These are phyloP conservation scores for Draba incana DNA, from an alignment of 345 rosid genomes.

Conservation along the genomic window DNA sequence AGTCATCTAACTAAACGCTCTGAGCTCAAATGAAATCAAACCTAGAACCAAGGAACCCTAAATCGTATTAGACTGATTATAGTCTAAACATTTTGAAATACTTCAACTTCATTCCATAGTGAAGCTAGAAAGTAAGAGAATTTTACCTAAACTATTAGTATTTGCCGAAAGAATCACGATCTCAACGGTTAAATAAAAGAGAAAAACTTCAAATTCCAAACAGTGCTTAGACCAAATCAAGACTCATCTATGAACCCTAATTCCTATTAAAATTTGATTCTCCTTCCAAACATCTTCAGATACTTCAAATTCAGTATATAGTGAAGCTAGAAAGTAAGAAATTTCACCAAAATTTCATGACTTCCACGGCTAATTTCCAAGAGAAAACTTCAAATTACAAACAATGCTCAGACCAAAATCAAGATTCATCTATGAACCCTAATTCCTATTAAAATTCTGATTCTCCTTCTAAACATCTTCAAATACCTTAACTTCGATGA, in stretches of 20 bases:
- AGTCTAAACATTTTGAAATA: not conserved
- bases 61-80: not conserved
- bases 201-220: not conserved
- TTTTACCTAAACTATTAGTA: slow-evolving; percentile 75
- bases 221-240: not conserved
- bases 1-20: too few species aligned
- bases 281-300: too few species aligned
- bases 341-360: not conserved
- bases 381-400: too few species aligned
- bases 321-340: not conserved
- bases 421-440: too few species aligned
- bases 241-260: not conserved
- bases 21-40: not conserved
- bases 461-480: too few species aligned
- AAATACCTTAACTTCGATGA: too few species aligned
- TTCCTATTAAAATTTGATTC: not conserved
- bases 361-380: too few species aligned
- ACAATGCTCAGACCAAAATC: too few species aligned
- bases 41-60: not conserved
- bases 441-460: too few species aligned
- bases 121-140: slow-evolving; percentile 15
- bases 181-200: not conserved
- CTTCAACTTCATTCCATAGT: not conserved
- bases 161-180: slow-evolving; percentile 61
- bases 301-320: too few species aligned